Conservation (phyloP, 2,329 filamentous ascomycete genomes). For the Calonectria crousiana region DNA sequence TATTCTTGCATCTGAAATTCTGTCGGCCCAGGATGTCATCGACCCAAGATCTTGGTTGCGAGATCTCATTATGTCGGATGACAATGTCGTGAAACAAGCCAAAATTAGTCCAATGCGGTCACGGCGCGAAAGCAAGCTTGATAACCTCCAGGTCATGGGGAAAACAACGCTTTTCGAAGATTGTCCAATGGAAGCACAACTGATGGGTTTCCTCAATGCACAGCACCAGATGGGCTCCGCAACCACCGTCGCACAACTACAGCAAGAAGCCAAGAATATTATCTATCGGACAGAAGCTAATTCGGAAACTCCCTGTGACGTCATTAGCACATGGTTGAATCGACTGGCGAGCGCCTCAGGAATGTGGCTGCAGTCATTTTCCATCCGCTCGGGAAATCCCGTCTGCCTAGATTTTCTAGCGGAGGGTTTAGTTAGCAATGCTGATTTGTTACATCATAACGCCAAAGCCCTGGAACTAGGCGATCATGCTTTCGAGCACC, state of each 20-base stretch:
- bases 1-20: conserved; percentile 44
- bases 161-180: conserved; percentile 44
- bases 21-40: not conserved
- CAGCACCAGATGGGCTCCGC: not conserved
- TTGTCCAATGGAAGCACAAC: conserved; percentile 42
- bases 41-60: conserved; percentile 41
- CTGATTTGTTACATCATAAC: not conserved
- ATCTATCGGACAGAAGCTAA: conserved; percentile 22
- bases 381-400: not conserved
- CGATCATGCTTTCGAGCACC: not conserved
- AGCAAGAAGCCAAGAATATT: conserved; percentile 31
- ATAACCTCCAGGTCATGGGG: conserved; percentile 30
- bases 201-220: conserved; percentile 28
- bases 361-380: conserved; percentile 26
- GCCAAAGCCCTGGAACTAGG: not conserved
- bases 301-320: conserved; percentile 23
- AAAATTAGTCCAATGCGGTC: conserved; percentile 41
- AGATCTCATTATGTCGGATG: conserved; percentile 38
- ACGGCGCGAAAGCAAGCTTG: conserved; percentile 32
- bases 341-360: conserved; percentile 19
- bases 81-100: conserved; percentile 27
- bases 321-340: conserved; percentile 28
- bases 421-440: not conserved
- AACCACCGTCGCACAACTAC: conserved; percentile 25
- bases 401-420: not conserved